Evolutionary conservation across 2,329 filamentous ascomycete genomes (phyloP).

Genomic region (Sclerotinia minor): DNA sequence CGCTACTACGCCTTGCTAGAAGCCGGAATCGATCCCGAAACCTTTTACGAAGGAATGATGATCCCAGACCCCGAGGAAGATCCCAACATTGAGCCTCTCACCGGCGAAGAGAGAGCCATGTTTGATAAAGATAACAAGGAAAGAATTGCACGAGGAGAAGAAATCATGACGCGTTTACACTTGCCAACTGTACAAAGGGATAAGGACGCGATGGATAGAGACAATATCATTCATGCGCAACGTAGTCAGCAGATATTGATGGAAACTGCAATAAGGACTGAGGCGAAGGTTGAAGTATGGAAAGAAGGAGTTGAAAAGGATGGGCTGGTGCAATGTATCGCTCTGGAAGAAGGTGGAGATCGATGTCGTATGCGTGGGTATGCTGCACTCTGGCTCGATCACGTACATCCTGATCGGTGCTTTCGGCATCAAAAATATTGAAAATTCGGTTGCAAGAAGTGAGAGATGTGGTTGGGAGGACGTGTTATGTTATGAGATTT

Average conservation of each 20-base stretch:
- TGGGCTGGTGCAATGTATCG: not conserved
- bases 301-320: not conserved
- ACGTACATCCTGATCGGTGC: not conserved
- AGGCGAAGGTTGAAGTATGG: not conserved
- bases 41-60: slow-evolving; percentile 1
- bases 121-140: not conserved
- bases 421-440: not conserved
- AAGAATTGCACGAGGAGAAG: not conserved
- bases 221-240: not conserved
- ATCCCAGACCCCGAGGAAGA: slow-evolving; percentile 16
- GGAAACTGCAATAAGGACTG: not conserved
- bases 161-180: not conserved
- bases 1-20: slow-evolving; percentile 14
- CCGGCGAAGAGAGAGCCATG: not conserved
- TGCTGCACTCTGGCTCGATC: not conserved
- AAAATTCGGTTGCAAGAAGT: not conserved
- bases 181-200: not conserved
- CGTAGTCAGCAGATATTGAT: not conserved
- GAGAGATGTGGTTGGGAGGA: not conserved
- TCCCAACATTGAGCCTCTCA: not conserved
- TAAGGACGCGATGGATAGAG: not conserved
- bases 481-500: too few relatives aligned
- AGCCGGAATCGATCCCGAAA: slow-evolving; percentile 12
- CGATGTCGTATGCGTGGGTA: slow-evolving; percentile 1
- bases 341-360: not conserved